Conservation (phyloP, 331 rosid species). For the Rhamnella rubrinervis region DNA sequence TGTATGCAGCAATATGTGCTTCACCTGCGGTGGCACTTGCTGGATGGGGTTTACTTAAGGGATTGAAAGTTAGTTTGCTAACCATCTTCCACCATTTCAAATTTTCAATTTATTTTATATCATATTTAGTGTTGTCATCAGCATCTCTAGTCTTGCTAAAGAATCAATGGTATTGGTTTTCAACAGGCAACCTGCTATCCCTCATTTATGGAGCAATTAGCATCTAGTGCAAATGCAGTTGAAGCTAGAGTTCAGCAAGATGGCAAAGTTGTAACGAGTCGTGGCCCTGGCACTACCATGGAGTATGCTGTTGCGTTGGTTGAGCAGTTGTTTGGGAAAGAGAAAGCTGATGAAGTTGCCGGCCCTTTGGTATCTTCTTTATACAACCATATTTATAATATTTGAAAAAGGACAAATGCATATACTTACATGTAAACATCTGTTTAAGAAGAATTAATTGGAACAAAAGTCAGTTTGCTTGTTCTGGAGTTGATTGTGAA, state of each 20-base stretch:
- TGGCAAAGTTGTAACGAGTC: slow-evolving; percentile 78
- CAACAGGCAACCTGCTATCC: slow-evolving; percentile 87
- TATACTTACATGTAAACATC: not conserved
- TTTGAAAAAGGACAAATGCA: not conserved
- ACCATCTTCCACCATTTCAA: not conserved
- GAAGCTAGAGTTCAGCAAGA: slow-evolving; percentile 89
- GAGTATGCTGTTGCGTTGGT: slow-evolving; percentile 69
- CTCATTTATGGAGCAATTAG: slow-evolving; percentile 70
- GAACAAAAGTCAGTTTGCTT: not conserved
- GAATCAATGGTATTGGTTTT: slow-evolving; percentile 10
- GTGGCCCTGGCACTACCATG: slow-evolving; percentile 92
- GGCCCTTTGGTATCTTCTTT: slow-evolving; percentile 63
- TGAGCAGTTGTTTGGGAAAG: slow-evolving; percentile 85
- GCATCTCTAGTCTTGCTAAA: not conserved
- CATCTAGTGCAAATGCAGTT: slow-evolving; percentile 55
- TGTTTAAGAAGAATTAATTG: not conserved
- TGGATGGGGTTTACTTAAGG: slow-evolving; percentile 86
- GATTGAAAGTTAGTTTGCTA: slow-evolving; percentile 58
- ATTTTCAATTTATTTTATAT: not conserved
- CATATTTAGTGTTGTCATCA: not conserved
- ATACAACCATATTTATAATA: not conserved
- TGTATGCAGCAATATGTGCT: slow-evolving; percentile 85
- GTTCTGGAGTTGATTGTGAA: not conserved
- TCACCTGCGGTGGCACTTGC: slow-evolving; percentile 90
- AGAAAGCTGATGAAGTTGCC: slow-evolving; percentile 77